phyloP scores from a whole-genome alignment of 2,329 filamentous ascomycete species.

The Botrytis porri region DNA sequence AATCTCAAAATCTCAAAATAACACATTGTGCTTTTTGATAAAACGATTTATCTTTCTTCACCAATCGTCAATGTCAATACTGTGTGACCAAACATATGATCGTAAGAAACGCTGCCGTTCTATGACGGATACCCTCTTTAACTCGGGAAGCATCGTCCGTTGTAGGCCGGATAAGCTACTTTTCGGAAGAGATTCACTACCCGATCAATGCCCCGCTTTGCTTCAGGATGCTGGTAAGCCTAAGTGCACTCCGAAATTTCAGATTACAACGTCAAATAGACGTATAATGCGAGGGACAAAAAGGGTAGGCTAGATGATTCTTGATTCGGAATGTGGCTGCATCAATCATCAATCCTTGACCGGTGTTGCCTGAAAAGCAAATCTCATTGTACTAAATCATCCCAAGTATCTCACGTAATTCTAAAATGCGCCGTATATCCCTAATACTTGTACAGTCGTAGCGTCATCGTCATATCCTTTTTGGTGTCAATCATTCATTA shows the following conservation, averaged over 20 bases:
- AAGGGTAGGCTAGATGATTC: too few species aligned
- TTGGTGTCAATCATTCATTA: background rate
- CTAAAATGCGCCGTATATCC: background rate
- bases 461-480: background rate
- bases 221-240: background rate
- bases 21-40: background rate
- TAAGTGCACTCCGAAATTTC: background rate
- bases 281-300: background rate
- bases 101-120: too few species aligned
- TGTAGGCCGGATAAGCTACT: background rate
- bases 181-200: background rate
- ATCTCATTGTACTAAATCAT: background rate
- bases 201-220: too few species aligned
- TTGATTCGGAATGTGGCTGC: background rate
- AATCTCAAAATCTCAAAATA: background rate
- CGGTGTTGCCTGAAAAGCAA: constrained; percentile 1
- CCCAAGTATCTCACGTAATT: background rate
- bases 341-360: background rate
- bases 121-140: background rate
- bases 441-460: background rate
- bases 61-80: too few species aligned
- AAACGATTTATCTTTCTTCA: background rate
- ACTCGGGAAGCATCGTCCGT: background rate
- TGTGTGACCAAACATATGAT: background rate
- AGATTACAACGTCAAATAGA: background rate